A percentile compares a stretch with the other conserved stretches of the same genome.
Conservation (phyloP, 306 rosid genomes). For the Elaeagnus macrophylla region DNA sequence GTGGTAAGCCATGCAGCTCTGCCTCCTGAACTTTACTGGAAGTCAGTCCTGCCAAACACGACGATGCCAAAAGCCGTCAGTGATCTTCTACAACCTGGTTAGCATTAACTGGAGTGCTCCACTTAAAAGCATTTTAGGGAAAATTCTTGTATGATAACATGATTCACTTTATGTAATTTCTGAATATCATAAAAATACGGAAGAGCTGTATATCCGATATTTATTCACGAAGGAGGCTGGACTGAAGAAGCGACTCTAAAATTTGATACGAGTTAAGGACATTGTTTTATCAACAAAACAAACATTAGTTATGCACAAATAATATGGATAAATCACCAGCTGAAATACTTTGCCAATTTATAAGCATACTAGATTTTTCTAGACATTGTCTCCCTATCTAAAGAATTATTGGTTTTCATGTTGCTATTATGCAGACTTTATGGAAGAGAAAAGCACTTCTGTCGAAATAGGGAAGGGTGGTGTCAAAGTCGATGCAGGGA, state of each 20-base stretch:
- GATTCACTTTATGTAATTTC: not conserved
- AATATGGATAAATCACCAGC: too few relatives aligned
- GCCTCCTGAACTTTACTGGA: conserved; percentile 62
- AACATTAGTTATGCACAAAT: too few relatives aligned
- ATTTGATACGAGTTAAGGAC: too few relatives aligned
- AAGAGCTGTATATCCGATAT: not conserved
- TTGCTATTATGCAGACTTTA: conserved; percentile 14
- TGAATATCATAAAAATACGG: not conserved
- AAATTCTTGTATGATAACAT: not conserved
- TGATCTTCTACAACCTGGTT: conserved; percentile 39
- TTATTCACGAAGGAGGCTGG: not conserved
- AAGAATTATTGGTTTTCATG: too few relatives aligned
- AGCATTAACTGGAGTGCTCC: conserved; percentile 7
- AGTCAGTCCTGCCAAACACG: conserved; percentile 48
- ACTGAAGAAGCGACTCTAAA: not conserved
- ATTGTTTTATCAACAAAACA: too few relatives aligned
- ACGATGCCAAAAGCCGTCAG: conserved; percentile 51
- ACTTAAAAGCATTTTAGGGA: not conserved
- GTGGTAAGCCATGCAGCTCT: conserved; percentile 47
- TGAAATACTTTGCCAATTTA: too few relatives aligned
- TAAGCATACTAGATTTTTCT: too few relatives aligned
- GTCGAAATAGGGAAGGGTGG: conserved; percentile 48
- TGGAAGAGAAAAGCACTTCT: conserved; percentile 49
- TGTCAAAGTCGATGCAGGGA: conserved; percentile 22
- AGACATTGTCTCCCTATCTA: too few relatives aligned